phyloP scores from a whole-genome alignment of 2,329 filamentous ascomycete species.

The Parastagonospora nodorum region DNA sequence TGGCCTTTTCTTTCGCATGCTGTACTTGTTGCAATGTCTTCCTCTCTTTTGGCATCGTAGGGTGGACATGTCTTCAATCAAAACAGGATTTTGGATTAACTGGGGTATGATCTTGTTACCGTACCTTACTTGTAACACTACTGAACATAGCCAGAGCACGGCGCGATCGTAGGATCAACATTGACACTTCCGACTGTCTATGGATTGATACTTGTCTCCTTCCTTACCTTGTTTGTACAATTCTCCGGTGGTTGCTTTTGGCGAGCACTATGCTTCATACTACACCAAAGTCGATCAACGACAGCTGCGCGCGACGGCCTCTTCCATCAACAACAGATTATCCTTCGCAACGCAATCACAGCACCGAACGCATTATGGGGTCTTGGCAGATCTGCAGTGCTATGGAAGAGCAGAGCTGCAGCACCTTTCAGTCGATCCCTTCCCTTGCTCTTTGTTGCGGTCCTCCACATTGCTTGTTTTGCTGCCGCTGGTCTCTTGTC shows the following conservation, averaged over 20 bases:
- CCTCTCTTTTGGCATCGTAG: background rate
- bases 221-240: slow-evolving; percentile 25
- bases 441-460: slow-evolving; percentile 10
- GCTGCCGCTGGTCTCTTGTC: slow-evolving; percentile 22
- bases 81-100: slow-evolving; percentile 19
- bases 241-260: slow-evolving; percentile 27
- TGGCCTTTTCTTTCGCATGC: background rate
- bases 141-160: slow-evolving; percentile 14
- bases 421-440: slow-evolving; percentile 11
- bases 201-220: slow-evolving; percentile 22
- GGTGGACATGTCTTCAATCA: slow-evolving; percentile 1
- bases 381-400: slow-evolving; percentile 10
- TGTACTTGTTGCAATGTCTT: background rate
- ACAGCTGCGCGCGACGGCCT: slow-evolving; percentile 19
- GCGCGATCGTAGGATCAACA: slow-evolving; percentile 16
- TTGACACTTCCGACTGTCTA: slow-evolving; percentile 19
- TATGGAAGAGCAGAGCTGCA: slow-evolving; percentile 18
- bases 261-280: slow-evolving; percentile 24
- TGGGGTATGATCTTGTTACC: slow-evolving; percentile 11
- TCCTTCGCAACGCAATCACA: slow-evolving; percentile 25
- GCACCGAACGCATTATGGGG: slow-evolving; percentile 23
- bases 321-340: slow-evolving; percentile 29
- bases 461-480: slow-evolving; percentile 20
- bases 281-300: slow-evolving; percentile 23
- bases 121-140: background rate